A percentile compares a stretch with the other conserved stretches of the same genome.
Conservation (phyloP, 306 rosid genomes). For the Prunus campanulata region DNA sequence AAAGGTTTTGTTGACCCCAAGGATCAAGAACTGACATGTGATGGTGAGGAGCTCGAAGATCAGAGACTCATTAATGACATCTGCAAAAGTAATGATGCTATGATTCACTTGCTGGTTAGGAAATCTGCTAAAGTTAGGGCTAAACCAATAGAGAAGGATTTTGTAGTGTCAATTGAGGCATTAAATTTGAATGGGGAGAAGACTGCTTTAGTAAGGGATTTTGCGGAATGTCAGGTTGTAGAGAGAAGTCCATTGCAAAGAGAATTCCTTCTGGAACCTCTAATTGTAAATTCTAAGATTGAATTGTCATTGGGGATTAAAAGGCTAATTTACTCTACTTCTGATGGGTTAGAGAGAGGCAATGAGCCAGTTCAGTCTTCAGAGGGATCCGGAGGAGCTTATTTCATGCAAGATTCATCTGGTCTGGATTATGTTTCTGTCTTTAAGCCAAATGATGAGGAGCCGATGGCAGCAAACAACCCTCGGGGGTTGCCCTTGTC, state of each 20-base stretch:
- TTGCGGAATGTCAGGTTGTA: slow-evolving; percentile 26
- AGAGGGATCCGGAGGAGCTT: slow-evolving; percentile 82
- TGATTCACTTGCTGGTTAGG: slow-evolving; percentile 59
- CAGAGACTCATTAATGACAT: slow-evolving; percentile 70
- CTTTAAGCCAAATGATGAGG: slow-evolving; percentile 77
- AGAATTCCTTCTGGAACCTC: slow-evolving; percentile 58
- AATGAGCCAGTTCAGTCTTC: slow-evolving; percentile 59
- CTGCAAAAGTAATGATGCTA: slow-evolving; percentile 45
- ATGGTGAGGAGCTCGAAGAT: slow-evolving; percentile 75
- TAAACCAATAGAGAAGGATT: slow-evolving; percentile 53
- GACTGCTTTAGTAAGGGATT: slow-evolving; percentile 12
- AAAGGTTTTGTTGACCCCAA: slow-evolving; percentile 48
- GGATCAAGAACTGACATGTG: slow-evolving; percentile 60
- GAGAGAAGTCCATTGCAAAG: slow-evolving; percentile 26
- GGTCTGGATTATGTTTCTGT: slow-evolving; percentile 57
- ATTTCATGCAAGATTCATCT: slow-evolving; percentile 67
- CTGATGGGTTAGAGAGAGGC: slow-evolving; percentile 56
- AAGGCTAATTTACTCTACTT: slow-evolving; percentile 49
- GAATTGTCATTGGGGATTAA: slow-evolving; percentile 39
- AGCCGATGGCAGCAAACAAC: slow-evolving; percentile 68
- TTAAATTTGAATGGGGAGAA: slow-evolving; percentile 22
- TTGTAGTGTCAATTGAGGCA: slow-evolving; percentile 62
- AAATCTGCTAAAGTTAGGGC: slow-evolving; percentile 60
- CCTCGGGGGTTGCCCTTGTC: no score
- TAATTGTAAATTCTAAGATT: slow-evolving; percentile 35